Evolutionary conservation across 2,329 filamentous ascomycete species (phyloP).

Genomic region (Ophiosphaerella narmari): DNA sequence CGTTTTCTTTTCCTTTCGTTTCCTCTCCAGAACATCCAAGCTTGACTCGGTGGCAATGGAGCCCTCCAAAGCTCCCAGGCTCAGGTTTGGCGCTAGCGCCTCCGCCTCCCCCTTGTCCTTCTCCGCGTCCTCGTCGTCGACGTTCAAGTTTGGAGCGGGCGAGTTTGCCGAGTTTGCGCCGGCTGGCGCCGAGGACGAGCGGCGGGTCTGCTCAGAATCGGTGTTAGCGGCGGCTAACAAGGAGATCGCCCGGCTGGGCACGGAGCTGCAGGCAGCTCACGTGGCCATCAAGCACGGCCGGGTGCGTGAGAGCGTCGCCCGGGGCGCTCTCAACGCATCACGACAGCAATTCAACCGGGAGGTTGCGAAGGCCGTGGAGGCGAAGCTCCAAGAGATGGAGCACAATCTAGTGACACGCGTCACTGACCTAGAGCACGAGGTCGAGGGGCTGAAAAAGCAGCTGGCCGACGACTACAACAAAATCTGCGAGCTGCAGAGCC

Average conservation of each 20-base stretch:
- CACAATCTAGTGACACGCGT: too few relatives aligned
- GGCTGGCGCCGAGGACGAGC: too few relatives aligned
- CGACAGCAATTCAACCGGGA: neutral
- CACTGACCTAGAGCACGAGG: neutral
- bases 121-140: neutral
- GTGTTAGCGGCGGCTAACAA: too few relatives aligned
- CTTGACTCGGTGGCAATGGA: neutral
- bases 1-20: neutral
- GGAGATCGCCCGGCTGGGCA: too few relatives aligned
- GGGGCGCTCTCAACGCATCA: neutral
- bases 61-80: neutral
- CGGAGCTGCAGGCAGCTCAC: neutral
- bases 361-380: too few relatives aligned
- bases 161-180: too few relatives aligned
- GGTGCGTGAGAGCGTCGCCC: neutral
- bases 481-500: neutral
- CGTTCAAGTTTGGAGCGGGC: neutral
- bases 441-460: neutral
- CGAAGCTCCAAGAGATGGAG: too few relatives aligned
- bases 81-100: slow-evolving; percentile 1
- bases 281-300: neutral
- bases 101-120: too few relatives aligned
- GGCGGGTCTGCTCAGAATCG: too few relatives aligned
- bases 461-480: neutral
- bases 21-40: neutral